These are phyloP conservation scores for Pleurotus pulmonarius DNA, from an alignment of 768 basidiomycete genomes.

Conservation along the genomic window DNA sequence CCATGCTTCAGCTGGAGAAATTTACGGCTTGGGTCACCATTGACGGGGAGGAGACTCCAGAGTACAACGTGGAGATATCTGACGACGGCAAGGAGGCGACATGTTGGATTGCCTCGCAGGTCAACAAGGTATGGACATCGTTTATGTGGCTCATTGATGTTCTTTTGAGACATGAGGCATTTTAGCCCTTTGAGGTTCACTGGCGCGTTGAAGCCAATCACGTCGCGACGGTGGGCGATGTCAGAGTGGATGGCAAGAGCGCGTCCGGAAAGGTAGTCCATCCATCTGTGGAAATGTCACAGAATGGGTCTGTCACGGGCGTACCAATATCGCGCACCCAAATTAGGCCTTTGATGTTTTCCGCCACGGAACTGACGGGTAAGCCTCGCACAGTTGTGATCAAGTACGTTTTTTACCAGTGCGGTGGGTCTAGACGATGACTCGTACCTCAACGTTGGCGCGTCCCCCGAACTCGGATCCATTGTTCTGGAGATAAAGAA, in stretches of 20 bases:
- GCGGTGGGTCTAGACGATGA: background rate
- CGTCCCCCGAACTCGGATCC: background rate
- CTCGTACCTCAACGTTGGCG: background rate
- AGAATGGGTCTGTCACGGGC: background rate
- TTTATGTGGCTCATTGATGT: background rate
- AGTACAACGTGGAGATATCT: background rate
- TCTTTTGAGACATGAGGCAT: too few relatives aligned
- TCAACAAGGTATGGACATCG: background rate
- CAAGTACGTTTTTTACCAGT: too few relatives aligned
- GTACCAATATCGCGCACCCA: background rate
- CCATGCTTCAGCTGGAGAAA: background rate
- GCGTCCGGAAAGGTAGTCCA: background rate
- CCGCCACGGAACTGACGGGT: background rate
- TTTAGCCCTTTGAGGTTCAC: background rate
- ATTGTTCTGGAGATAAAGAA: background rate
- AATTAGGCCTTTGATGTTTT: background rate
- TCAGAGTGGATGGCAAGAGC: background rate
- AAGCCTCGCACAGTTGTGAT: background rate
- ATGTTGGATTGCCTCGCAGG: background rate
- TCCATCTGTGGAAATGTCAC: too few relatives aligned
- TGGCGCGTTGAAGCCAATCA: background rate
- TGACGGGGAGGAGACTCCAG: background rate
- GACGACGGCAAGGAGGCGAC: background rate
- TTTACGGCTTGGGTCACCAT: background rate
- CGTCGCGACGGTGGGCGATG: background rate